Evolutionary conservation across 176 grass and related monocot species (phyloP), one percentile per base, ranked within the genome.

Genomic region (barley (Hordeum vulgare)): DNA sequence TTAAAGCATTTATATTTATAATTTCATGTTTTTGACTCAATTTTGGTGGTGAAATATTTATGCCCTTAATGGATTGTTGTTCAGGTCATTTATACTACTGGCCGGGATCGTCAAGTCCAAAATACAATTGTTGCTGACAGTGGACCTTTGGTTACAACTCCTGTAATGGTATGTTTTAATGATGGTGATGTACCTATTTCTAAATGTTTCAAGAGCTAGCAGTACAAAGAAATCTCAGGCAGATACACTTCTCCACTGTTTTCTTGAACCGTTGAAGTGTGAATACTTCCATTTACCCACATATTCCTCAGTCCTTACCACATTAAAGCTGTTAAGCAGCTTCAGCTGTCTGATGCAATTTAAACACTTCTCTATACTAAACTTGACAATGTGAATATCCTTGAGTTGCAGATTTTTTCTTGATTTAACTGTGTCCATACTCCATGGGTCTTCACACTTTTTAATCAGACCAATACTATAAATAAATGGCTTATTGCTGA

Each of bases 21-120:
- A 24, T 15, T 77, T 63, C 36, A 41, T 76, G 24, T 31, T 18
- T 3, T 59, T 42, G 76, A 74, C 49, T 36, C 9, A 77, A 33
- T 41, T 76, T 76, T 81, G 73, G n/a, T 53, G 9, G 28, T 79
- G 26, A 70, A 71, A 3, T 24, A 76, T 73, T 78, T 65, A 69
- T 78, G 41, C 10, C 59, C 17, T 44, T 35, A 41, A 27, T 78
- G 21, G 15, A 62, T 33, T 18, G 45, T 75, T 87, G 28, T 89
- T 85, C 81, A 99, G 96, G 82, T 96, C 64, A 99, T 94, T 53
- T 95, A 89, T 93, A 99, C 93, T 58, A 88, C 89, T 85, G 96
- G 96, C 1, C 78, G 89, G 14, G 96, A 95, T 90, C 89, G 60
- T 70, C 87, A 89, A 78, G 83, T 94, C 31, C 89, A 88, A 86